A percentile compares a stretch with the other conserved stretches of the same genome.
phyloP scores from a whole-genome alignment of 2,329 filamentous ascomycete species.

The Seiridium cupressi region DNA sequence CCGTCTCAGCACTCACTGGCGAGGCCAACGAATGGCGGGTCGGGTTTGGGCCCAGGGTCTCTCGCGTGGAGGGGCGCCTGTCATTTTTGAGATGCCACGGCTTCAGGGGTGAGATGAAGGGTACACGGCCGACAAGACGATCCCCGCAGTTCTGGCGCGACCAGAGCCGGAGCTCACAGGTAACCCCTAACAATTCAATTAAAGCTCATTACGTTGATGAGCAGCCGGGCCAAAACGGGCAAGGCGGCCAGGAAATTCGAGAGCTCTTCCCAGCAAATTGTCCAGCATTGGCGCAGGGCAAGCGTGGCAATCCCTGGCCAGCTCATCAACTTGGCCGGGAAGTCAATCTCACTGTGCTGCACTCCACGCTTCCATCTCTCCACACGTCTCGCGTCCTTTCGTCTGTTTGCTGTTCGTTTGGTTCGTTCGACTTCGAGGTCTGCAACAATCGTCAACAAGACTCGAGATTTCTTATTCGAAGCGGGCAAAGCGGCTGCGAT shows the following conservation, averaged over 20 bases:
- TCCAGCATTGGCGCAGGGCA: slow-evolving; percentile 1
- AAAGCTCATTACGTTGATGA: slow-evolving; percentile 5
- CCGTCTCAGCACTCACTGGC: too few relatives aligned
- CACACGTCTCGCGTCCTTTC: not conserved
- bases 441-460: not conserved
- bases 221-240: not conserved
- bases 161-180: not conserved
- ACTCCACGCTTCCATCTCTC: not conserved
- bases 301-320: slow-evolving; percentile 8
- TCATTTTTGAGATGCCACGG: not conserved
- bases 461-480: slow-evolving; percentile 1
- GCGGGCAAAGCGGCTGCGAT: slow-evolving; percentile 9
- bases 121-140: not conserved
- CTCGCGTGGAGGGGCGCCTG: slow-evolving; percentile 2
- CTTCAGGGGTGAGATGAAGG: not conserved
- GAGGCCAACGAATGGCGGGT: too few relatives aligned
- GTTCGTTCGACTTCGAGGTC: not conserved
- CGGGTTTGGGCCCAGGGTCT: not conserved
- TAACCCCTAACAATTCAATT: slow-evolving; percentile 3
- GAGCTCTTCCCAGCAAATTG: slow-evolving; percentile 8
- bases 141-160: not conserved
- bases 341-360: not conserved
- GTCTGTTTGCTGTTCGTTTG: not conserved
- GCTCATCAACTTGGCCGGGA: slow-evolving; percentile 1
- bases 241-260: slow-evolving; percentile 2